Percentiles rank a stretch among this genome's conserved stretches.
Evolutionary conservation across 1,284 basidiomycete genomes (phyloP).

Genomic region (Cystobasidium slooffiae): DNA sequence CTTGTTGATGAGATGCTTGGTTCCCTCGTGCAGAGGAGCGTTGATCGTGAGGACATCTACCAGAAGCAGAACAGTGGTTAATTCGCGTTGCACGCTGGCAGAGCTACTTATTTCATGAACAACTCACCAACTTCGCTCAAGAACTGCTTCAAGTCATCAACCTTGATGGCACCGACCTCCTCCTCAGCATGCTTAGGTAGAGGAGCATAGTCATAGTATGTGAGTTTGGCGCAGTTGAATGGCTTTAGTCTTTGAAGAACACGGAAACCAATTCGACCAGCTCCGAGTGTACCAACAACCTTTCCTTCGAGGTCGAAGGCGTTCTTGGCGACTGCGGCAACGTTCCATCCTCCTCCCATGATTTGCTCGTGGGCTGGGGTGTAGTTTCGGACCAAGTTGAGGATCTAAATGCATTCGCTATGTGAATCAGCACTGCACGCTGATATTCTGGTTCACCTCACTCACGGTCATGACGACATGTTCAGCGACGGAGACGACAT

Average conservation of each 20-base stretch:
- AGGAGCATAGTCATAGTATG: slow-evolving; percentile 89
- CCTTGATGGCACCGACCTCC: slow-evolving; percentile 72
- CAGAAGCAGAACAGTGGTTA: slow-evolving; percentile 58
- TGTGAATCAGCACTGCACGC: background rate
- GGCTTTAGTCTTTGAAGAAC: slow-evolving; percentile 81
- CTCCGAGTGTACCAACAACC: slow-evolving; percentile 83
- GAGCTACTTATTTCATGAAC: slow-evolving; percentile 44
- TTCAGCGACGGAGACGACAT: slow-evolving; percentile 90
- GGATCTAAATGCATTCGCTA: too few relatives aligned
- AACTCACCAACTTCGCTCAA: slow-evolving; percentile 64
- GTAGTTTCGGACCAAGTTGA: slow-evolving; percentile 85
- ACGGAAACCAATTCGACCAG: slow-evolving; percentile 77
- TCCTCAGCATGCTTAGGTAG: slow-evolving; percentile 75
- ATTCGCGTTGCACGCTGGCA: slow-evolving; percentile 9
- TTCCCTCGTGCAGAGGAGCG: slow-evolving; percentile 87
- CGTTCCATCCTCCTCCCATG: slow-evolving; percentile 75
- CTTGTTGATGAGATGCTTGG: slow-evolving; percentile 72
- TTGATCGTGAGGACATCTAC: slow-evolving; percentile 84
- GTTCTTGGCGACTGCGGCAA: slow-evolving; percentile 56
- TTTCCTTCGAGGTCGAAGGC: slow-evolving; percentile 85
- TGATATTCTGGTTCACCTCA: background rate
- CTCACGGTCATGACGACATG: slow-evolving; percentile 66
- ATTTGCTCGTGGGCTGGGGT: slow-evolving; percentile 82
- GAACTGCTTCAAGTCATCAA: slow-evolving; percentile 83
- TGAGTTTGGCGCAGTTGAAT: slow-evolving; percentile 87